Evolutionary conservation across 768 basidiomycete genomes (phyloP).

Genomic region (Lactarius psammicola): DNA sequence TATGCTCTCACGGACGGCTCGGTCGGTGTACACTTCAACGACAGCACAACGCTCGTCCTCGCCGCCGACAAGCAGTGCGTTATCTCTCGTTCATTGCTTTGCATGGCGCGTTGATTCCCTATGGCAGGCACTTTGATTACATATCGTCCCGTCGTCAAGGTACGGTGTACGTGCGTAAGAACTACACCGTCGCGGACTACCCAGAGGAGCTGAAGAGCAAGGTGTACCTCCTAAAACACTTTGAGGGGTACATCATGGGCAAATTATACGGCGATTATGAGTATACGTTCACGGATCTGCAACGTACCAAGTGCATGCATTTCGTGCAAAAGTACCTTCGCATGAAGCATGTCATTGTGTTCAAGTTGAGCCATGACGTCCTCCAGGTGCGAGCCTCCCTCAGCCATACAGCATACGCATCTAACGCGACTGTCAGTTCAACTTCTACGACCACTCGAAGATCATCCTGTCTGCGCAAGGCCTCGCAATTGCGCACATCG

Average conservation of each 20-base stretch:
- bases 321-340: constrained; percentile 94
- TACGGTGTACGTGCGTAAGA: constrained; percentile 67
- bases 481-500: constrained; percentile 81
- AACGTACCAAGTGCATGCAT: constrained; percentile 80
- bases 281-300: constrained; percentile 72
- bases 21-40: constrained; percentile 95
- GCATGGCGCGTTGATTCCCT: constrained; percentile 9
- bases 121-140: constrained; percentile 81
- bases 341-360: constrained; percentile 97
- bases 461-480: constrained; percentile 83
- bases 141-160: constrained; percentile 68
- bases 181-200: constrained; percentile 63
- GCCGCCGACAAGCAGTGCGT: constrained; percentile 85
- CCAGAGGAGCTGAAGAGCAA: constrained; percentile 87
- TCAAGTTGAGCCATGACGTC: constrained; percentile 93
- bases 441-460: constrained; percentile 98
- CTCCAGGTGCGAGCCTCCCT: constrained; percentile 66
- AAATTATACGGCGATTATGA: constrained; percentile 81
- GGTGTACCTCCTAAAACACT: constrained; percentile 89
- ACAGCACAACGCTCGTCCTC: constrained; percentile 83
- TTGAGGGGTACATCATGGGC: constrained; percentile 93
- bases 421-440: constrained; percentile 62
- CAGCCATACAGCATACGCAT: constrained; percentile 10
- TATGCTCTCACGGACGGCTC: constrained; percentile 95
- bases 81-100: background rate